A percentile compares a stretch with the other conserved stretches of the same genome.
These are phyloP conservation scores for Pugionium cornutum DNA, from an alignment of 345 rosid genomes.

Conservation along the genomic window DNA sequence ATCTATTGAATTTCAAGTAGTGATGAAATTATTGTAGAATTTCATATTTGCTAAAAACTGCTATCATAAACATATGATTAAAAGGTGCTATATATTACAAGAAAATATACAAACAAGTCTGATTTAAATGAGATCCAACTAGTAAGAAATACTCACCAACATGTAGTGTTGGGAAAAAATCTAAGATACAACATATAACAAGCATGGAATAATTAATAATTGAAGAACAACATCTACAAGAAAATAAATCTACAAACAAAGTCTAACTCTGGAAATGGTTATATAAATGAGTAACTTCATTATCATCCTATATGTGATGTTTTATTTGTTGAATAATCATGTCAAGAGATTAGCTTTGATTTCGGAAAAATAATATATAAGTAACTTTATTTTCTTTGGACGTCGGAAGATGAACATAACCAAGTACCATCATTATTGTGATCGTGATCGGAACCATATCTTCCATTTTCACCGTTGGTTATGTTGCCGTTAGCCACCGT, in stretches of 20 bases:
- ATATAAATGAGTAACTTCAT: constrained; percentile 18
- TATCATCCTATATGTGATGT: constrained; percentile 10
- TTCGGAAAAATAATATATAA: neutral
- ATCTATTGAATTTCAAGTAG: no score
- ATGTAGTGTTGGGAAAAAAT: constrained; percentile 13
- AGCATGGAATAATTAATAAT: constrained; percentile 12
- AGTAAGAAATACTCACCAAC: constrained; percentile 29
- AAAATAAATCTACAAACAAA: constrained; percentile 7
- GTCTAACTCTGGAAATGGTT: neutral
- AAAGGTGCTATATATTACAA: neutral
- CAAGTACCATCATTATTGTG: constrained; percentile 64
- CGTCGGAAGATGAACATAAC: constrained; percentile 77
- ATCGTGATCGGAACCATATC: constrained; percentile 46
- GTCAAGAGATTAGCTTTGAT: constrained; percentile 29
- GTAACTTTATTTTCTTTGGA: constrained; percentile 27
- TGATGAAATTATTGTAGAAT: no score
- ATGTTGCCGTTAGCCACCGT: constrained; percentile 36
- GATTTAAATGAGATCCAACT: constrained; percentile 27
- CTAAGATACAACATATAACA: constrained; percentile 21
- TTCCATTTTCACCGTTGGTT: constrained; percentile 37
- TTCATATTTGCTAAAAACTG: neutral
- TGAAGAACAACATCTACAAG: no score
- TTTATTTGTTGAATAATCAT: constrained; percentile 19
- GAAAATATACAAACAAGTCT: constrained; percentile 2
- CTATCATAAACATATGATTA: neutral